phyloP scores from a whole-genome alignment of 768 basidiomycete species.

The Leccinum pellstonianum region DNA sequence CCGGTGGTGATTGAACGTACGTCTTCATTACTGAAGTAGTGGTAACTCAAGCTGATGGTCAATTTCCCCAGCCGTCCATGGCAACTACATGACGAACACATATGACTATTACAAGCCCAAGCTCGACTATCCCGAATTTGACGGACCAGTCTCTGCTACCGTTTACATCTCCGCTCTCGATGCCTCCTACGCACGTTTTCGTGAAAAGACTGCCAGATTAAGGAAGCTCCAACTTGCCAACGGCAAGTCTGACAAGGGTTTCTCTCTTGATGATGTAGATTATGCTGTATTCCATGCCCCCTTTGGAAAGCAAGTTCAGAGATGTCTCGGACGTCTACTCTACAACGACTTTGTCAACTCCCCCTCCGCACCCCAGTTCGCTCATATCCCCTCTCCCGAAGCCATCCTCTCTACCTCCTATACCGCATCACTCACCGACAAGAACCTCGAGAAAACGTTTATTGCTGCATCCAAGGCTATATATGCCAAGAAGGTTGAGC shows the following conservation, averaged over 20 bases:
- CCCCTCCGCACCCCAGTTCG: conserved; percentile 68
- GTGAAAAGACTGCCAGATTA: conserved; percentile 72
- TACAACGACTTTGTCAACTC: conserved; percentile 90
- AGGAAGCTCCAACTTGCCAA: conserved; percentile 47
- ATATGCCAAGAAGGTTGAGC: conserved; percentile 75
- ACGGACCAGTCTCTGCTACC: conserved; percentile 94
- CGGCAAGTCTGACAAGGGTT: conserved; percentile 35
- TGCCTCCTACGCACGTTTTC: conserved; percentile 80
- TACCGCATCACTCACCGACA: conserved; percentile 83
- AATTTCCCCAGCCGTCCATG: conserved; percentile 75
- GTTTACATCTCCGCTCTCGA: conserved; percentile 96
- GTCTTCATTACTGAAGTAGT: conserved; percentile 32
- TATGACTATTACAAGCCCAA: conserved; percentile 99
- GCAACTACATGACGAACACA: conserved; percentile 95
- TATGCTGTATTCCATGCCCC: conserved; percentile 96
- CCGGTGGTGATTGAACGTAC: conserved; percentile 93
- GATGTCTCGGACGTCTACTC: conserved; percentile 89
- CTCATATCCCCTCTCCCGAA: conserved; percentile 70
- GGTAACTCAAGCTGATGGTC: conserved; percentile 6
- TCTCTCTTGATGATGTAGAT: conserved; percentile 83
- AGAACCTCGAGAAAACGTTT: conserved; percentile 94
- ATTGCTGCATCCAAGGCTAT: conserved; percentile 70
- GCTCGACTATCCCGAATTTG: conserved; percentile 92
- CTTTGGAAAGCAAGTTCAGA: conserved; percentile 98
- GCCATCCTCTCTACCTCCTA: conserved; percentile 65